Evolutionary conservation across 2,329 filamentous ascomycete species (phyloP).

Genomic region (Aspergillus carbonarius): DNA sequence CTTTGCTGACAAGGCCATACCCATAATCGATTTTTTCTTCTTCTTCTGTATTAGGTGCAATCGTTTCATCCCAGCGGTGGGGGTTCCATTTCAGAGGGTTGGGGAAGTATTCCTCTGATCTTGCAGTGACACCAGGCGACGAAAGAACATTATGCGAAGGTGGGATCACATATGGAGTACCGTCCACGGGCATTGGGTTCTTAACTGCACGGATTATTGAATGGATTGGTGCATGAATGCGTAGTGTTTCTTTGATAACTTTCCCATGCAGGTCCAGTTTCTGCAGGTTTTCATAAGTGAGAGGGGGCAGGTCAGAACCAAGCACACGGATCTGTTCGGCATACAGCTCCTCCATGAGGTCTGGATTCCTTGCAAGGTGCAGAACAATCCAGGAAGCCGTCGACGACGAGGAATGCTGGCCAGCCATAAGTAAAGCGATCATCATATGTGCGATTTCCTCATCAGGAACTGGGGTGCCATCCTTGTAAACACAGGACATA

Average conservation of each 20-base stretch:
- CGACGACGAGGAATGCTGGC: slow-evolving; percentile 84
- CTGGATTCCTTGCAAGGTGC: slow-evolving; percentile 72
- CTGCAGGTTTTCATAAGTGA: slow-evolving; percentile 74
- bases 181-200: slow-evolving; percentile 77
- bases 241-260: slow-evolving; percentile 87
- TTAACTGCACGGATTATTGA: slow-evolving; percentile 93
- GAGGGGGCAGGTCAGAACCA: slow-evolving; percentile 70
- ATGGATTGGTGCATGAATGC: slow-evolving; percentile 89
- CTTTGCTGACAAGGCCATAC: slow-evolving; percentile 90
- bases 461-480: slow-evolving; percentile 75
- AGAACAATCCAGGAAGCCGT: slow-evolving; percentile 84
- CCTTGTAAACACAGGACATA: slow-evolving; percentile 83
- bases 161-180: slow-evolving; percentile 80
- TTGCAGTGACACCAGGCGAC: slow-evolving; percentile 77
- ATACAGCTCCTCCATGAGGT: slow-evolving; percentile 80
- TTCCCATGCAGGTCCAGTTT: slow-evolving; percentile 79
- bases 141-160: slow-evolving; percentile 77
- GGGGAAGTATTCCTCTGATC: slow-evolving; percentile 73
- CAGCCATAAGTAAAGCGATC: slow-evolving; percentile 90
- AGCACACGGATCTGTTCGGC: slow-evolving; percentile 75
- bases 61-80: slow-evolving; percentile 76
- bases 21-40: slow-evolving; percentile 86
- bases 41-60: slow-evolving; percentile 51
- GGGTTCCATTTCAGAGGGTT: slow-evolving; percentile 83
- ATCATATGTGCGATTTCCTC: slow-evolving; percentile 88